Percentiles rank a stretch among this genome's conserved stretches.
These are phyloP conservation scores for Scutellaria baicalensis DNA, from an alignment of 257 asterid species.

Conservation along the genomic window DNA sequence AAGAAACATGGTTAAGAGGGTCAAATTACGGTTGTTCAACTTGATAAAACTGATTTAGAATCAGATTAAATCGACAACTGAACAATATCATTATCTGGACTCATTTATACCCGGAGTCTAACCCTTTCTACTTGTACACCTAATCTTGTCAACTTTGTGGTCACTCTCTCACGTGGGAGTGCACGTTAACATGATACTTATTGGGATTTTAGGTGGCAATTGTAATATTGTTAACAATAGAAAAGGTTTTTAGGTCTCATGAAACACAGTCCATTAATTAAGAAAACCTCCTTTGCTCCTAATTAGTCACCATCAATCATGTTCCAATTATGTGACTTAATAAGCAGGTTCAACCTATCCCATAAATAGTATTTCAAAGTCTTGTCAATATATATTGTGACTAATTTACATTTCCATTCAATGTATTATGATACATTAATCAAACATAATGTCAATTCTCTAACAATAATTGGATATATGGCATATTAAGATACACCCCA, in stretches of 20 bases:
- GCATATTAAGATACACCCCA: not conserved
- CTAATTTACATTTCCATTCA: constrained; percentile 7
- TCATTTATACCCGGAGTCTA: not conserved
- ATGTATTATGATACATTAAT: not conserved
- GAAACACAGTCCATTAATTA: not conserved
- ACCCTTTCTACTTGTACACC: not conserved
- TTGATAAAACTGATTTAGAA: not conserved
- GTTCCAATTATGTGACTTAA: not conserved
- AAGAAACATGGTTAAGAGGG: not conserved
- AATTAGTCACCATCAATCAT: constrained; percentile 15
- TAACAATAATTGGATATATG: constrained; percentile 2
- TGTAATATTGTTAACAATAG: not conserved
- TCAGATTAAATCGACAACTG: not conserved
- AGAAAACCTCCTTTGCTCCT: constrained; percentile 8
- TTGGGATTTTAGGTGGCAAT: constrained; percentile 15
- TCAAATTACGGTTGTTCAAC: not conserved
- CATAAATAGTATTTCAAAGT: constrained; percentile 3
- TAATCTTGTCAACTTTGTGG: constrained; percentile 4
- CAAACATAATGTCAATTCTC: not conserved
- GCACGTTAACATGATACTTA: constrained; percentile 17
- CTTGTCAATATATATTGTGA: constrained; percentile 10
- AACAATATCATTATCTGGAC: not conserved
- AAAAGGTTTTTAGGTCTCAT: constrained; percentile 14
- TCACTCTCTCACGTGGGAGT: constrained; percentile 14
- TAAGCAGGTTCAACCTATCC: constrained; percentile 16